These are phyloP conservation scores for Fraxinus xanthoxyloides DNA, from an alignment of 305 asterid genomes.

Conservation along the genomic window DNA sequence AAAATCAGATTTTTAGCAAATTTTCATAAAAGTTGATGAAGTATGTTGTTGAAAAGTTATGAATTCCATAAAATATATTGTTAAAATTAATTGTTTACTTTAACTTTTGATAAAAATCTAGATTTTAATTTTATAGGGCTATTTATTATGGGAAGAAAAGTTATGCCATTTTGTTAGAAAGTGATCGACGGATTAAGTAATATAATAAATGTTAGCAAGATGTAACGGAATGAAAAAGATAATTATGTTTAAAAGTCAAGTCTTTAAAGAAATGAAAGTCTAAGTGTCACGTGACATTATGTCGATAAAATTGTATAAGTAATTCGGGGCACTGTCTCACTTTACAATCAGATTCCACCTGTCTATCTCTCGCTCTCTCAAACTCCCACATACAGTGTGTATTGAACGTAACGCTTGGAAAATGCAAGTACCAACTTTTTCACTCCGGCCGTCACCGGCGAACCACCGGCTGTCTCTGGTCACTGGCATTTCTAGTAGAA, in stretches of 20 bases:
- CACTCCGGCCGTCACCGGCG: slow-evolving; percentile 24
- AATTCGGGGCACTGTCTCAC: slow-evolving; percentile 8
- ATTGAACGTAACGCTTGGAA: slow-evolving; percentile 19
- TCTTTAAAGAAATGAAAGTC: too few relatives aligned
- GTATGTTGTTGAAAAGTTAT: neutral
- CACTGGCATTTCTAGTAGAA: slow-evolving; percentile 21
- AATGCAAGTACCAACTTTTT: slow-evolving; percentile 42
- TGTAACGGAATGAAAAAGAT: too few relatives aligned
- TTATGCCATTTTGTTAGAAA: too few relatives aligned
- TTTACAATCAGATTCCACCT: slow-evolving; percentile 1
- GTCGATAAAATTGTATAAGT: neutral
- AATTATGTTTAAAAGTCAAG: too few relatives aligned
- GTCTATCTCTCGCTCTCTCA: slow-evolving; percentile 19
- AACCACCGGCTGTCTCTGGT: slow-evolving; percentile 11
- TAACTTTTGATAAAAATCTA: too few relatives aligned
- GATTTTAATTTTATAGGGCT: too few relatives aligned
- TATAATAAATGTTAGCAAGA: too few relatives aligned
- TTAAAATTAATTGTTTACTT: too few relatives aligned
- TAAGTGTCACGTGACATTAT: neutral
- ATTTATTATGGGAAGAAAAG: too few relatives aligned
- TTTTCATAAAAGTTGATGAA: too few relatives aligned
- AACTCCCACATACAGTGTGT: neutral
- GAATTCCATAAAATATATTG: too few relatives aligned
- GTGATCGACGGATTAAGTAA: too few relatives aligned
- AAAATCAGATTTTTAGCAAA: neutral